These are phyloP conservation scores for Coffea canephora DNA, from an alignment of 257 asterid genomes.

Conservation along the genomic window DNA sequence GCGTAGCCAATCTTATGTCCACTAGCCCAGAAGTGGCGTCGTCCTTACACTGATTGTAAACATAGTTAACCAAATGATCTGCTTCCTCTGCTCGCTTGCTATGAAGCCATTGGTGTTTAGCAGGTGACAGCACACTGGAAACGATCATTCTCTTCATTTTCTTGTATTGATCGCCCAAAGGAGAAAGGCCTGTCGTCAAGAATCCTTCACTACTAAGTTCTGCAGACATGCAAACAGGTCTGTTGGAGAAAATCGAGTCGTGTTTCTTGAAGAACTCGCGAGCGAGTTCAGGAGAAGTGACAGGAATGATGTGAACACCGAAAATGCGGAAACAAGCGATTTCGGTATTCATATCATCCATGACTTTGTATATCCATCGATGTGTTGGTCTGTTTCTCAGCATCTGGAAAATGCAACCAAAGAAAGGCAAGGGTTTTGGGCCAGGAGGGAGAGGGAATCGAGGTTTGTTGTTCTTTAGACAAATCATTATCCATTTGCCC, in stretches of 20 bases:
- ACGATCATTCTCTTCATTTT: slow-evolving; percentile 30
- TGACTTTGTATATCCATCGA: not conserved
- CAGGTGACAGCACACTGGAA: slow-evolving; percentile 22
- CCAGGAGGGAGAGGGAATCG: not conserved
- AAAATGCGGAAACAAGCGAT: slow-evolving; percentile 10
- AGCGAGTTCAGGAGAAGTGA: slow-evolving; percentile 17
- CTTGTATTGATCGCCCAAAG: slow-evolving; percentile 24
- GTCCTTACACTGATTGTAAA: slow-evolving; percentile 8
- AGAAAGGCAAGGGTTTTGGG: not conserved
- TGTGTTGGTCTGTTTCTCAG: not conserved
- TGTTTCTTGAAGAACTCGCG: slow-evolving; percentile 21
- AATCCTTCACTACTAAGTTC: not conserved
- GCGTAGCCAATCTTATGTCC: not conserved
- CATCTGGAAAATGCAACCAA: not conserved
- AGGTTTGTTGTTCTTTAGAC: not conserved
- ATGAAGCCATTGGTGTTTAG: slow-evolving; percentile 13
- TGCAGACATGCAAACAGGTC: slow-evolving; percentile 17
- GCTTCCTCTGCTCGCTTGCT: slow-evolving; percentile 22
- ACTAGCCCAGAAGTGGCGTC: not conserved
- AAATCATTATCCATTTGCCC: too few relatives aligned
- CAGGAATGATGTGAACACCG: not conserved
- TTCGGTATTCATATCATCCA: not conserved
- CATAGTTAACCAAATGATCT: slow-evolving; percentile 10
- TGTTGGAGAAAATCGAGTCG: slow-evolving; percentile 14
- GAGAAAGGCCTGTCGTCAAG: not conserved